Evolutionary conservation across 345 rosid genomes (phyloP).

Genomic region (Citrus mangshanensis): DNA sequence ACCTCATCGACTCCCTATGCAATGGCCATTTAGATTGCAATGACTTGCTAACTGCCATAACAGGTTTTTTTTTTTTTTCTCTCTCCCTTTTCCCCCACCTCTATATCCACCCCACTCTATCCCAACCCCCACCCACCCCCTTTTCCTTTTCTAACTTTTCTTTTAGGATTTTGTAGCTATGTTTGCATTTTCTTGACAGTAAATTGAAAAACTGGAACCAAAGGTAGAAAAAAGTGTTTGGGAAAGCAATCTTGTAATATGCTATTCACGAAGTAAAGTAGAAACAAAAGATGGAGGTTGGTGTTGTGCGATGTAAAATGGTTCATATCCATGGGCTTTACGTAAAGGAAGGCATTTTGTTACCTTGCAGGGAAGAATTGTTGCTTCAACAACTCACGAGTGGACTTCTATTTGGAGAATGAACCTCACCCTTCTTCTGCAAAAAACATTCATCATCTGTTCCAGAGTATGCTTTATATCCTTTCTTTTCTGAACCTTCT

Average conservation of each 20-base stretch:
- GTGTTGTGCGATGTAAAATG: neutral
- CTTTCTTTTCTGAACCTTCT: neutral
- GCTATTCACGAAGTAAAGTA: neutral
- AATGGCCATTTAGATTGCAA: conserved; percentile 61
- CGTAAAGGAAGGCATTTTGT: neutral
- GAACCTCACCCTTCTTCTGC: conserved; percentile 93
- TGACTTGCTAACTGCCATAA: conserved; percentile 72
- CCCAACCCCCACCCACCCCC: too few relatives aligned
- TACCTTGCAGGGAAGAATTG: conserved; percentile 69
- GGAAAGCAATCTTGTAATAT: neutral
- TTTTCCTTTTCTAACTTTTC: too few relatives aligned
- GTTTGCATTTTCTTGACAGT: neutral
- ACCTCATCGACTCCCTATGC: conserved; percentile 73
- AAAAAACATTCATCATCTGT: conserved; percentile 86
- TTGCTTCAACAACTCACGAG: conserved; percentile 68
- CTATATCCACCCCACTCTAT: neutral
- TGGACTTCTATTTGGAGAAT: conserved; percentile 62
- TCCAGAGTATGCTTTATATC: conserved; percentile 58
- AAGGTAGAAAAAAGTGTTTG: neutral
- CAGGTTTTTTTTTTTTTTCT: conserved; percentile 46
- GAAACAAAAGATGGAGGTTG: neutral
- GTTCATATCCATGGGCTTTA: neutral
- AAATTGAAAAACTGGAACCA: neutral
- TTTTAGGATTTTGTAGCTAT: neutral
- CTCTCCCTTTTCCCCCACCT: neutral